Evolutionary conservation across 352 stramenopile genomes (phyloP).

Genomic region (Globisporangium nagaii): DNA sequence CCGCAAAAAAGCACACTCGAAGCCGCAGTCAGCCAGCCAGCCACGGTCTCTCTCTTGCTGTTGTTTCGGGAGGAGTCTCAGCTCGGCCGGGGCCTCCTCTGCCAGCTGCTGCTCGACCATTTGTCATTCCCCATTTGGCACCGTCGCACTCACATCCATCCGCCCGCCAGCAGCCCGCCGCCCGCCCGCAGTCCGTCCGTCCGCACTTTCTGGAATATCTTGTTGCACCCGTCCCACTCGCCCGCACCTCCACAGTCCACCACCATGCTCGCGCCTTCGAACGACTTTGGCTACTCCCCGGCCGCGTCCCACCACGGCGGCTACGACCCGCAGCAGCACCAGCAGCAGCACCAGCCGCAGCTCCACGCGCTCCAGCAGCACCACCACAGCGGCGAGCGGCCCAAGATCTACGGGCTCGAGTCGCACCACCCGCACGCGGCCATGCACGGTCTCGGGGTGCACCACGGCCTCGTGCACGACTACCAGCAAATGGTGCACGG

Average conservation of each 20-base stretch:
- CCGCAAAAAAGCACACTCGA: no score
- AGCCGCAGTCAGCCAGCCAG: no score
- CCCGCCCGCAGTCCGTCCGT: background rate
- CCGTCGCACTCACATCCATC: constrained; percentile 27
- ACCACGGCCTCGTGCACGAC: constrained; percentile 28
- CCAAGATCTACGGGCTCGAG: constrained; percentile 52
- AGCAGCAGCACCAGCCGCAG: constrained; percentile 14
- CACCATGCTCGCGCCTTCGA: constrained; percentile 37
- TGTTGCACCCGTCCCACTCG: background rate
- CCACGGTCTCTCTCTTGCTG: no score
- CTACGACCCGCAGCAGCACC: constrained; percentile 19
- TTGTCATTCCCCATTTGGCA: constrained; percentile 80
- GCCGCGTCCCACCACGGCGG: constrained; percentile 2
- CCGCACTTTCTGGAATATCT: no score
- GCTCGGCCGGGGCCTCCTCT: background rate
- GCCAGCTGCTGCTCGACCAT: constrained; percentile 52
- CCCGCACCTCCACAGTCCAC: background rate
- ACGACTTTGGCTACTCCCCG: constrained; percentile 64
- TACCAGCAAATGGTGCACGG: constrained; percentile 39
- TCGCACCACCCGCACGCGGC: constrained; percentile 4
- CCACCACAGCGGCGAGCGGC: constrained; percentile 50
- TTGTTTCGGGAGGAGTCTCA: background rate
- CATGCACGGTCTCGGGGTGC: constrained; percentile 38
- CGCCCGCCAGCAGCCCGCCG: constrained; percentile 2
- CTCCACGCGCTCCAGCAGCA: constrained; percentile 9